Evolutionary conservation across 495 filamentous ascomycete species (phyloP), one percentile per base, ranked within the genome.

Genomic region (Penicillium cataractarum): DNA sequence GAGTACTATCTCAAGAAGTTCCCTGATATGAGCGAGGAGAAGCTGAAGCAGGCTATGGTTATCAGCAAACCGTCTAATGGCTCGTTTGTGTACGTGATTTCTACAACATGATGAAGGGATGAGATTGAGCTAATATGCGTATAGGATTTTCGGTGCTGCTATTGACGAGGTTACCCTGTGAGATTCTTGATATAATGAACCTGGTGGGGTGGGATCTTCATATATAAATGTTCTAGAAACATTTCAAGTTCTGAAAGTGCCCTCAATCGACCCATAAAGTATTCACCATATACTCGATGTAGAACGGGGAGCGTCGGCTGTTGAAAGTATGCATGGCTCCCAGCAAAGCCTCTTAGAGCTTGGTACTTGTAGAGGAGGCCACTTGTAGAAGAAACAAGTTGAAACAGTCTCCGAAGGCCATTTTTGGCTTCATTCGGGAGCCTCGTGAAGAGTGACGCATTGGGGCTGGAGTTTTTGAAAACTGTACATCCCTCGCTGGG

Each of bases 1-100:
- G 84, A 91, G 73, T 99, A 97, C 71, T 99, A 97, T 73, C 71
- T 74, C 55, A 85, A 84, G 66, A 87, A 88, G 74, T 86, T 90
- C 72, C 84, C 87, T 4, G 83, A 84, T 62, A 83, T 97, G 57
- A 87, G 74, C 2, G 83, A 84, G 51, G 91, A 92, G 79, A 89
- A 90, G 76, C 79, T 90, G 66, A 80, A 86, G 27, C 85, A 86
- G 55, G 93, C 93, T 2, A 89, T 99, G 63, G 92, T 98, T 50
- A 93, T 95, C 22, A 95, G 89, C 74, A 90, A 91, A 78, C 95
- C 95, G 8, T 80, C 79, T 12, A 80, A 80, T 50, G 79, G 79
- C 22, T 80, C 79, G 13, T 82, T 80, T 56, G 63, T 82, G 79
- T 82, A 78, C 51, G 78, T 73, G 57, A 17, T 33, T 32, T 26